A percentile compares a stretch with the other conserved stretches of the same genome.
phyloP scores from a whole-genome alignment of 768 basidiomycete genomes.

The Fibroporia radiculosa region DNA sequence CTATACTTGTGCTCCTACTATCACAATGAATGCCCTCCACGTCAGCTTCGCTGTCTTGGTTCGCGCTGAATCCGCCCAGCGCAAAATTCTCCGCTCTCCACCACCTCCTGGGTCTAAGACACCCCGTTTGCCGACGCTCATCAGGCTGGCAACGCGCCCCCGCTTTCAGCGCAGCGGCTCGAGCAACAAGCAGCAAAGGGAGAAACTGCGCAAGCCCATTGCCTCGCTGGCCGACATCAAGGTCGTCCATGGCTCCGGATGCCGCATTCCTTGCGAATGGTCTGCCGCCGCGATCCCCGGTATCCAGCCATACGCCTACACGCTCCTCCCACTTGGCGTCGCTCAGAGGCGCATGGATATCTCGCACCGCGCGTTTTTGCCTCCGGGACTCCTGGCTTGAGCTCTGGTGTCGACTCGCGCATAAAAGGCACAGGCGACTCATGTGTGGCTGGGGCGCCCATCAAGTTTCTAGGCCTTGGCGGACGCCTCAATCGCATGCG shows the following conservation, averaged over 20 bases:
- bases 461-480: conserved; percentile 1
- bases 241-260: conserved; percentile 1
- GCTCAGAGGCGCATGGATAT: conserved; percentile 6
- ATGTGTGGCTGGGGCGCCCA: not conserved
- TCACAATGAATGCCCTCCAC: too few species aligned
- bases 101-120: too few species aligned
- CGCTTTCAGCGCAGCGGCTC: too few species aligned
- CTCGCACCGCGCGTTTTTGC: conserved; percentile 3
- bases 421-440: not conserved
- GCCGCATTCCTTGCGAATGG: conserved; percentile 3
- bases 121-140: too few species aligned
- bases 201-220: too few species aligned
- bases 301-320: conserved; percentile 6
- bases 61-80: too few species aligned
- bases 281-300: not conserved
- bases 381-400: not conserved
- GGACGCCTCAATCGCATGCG: not conserved
- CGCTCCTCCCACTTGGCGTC: conserved; percentile 5
- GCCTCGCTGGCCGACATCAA: conserved; percentile 1
- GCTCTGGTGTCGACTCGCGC: too few species aligned
- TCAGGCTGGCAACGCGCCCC: too few species aligned
- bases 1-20: too few species aligned
- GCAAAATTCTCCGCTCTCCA: too few species aligned
- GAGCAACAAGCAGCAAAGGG: too few species aligned
- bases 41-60: too few species aligned